Evolutionary conservation across 495 filamentous ascomycete genomes (phyloP), one percentile per base, ranked within the genome.

Genomic region (Penicillium cinerascens): DNA sequence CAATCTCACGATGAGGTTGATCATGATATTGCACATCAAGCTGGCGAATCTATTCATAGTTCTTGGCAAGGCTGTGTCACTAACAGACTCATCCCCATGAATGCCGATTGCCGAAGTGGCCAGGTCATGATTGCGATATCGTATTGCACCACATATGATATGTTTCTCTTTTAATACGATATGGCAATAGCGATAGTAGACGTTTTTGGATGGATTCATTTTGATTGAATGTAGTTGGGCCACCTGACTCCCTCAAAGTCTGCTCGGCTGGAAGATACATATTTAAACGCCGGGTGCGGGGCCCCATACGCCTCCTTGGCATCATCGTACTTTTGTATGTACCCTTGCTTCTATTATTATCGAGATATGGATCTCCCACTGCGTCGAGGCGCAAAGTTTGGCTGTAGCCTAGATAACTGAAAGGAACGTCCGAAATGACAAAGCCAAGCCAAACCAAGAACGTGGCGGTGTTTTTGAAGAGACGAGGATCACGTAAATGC

Each of bases 31-130:
- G 29, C 29, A 33, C 29, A 4, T 8, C 10, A 33, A 13, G 27
- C 13, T 23, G 15, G n/a, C 16, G 17, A 13, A 38, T 52, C 50
- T 52, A 46, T 52, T 44, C 33, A 52, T 52, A 52, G 50, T 18
- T 29, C 29, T 17, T 6, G 11, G 23, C 15, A 38, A 25, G 22
- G 16, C 36, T 47, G 51, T 53, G 38, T 41, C 37, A 53, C 38
- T 22, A 21, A 27, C 9, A 40, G 10, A 16, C 5, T 23, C 25
- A 23, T 17, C 20, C 25, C 37, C 51, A 42, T 42, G 23, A 21
- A 47, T 36, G 15, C 25, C 35, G 36, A 43, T 53, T 47, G 22
- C 33, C 3, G n/a, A 43, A 16, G 13, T n/a, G 44, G 16, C 36
- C 44, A 47, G 39, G 20, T 42, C 44, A 42, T 9, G 16, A 47